These are phyloP conservation scores for Russula vinacea DNA, from an alignment of 768 basidiomycete species.

Conservation along the genomic window DNA sequence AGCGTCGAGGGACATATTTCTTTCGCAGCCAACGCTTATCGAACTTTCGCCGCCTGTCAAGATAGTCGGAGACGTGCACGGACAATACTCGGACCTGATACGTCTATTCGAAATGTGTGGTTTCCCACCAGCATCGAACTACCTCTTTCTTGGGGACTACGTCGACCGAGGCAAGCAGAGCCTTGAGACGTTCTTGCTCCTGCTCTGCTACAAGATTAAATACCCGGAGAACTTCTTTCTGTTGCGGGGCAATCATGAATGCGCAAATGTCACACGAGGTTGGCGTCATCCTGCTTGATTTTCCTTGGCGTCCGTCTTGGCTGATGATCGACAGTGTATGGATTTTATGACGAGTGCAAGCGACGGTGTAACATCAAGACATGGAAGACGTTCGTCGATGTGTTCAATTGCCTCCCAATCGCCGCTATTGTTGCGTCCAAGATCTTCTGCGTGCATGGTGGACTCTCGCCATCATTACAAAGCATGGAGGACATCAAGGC, in stretches of 20 bases:
- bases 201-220: conserved; percentile 99
- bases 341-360: conserved; percentile 99
- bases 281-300: conserved; percentile 34
- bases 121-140: conserved; percentile 95
- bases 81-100: conserved; percentile 98
- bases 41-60: conserved; percentile 98
- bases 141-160: conserved; percentile 98
- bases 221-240: conserved; percentile 99
- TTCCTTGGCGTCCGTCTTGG: conserved; percentile 16
- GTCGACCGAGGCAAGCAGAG: conserved; percentile 99
- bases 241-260: conserved; percentile 96
- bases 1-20: conserved; percentile 93
- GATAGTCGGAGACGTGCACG: conserved; percentile 99
- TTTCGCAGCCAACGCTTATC: conserved; percentile 93
- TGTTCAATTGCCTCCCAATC: conserved; percentile 98
- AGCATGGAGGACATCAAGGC: conserved; percentile 99
- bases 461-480: conserved; percentile 87
- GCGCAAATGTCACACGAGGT: conserved; percentile 99
- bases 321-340: conserved; percentile 67
- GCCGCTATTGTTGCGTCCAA: conserved; percentile 98
- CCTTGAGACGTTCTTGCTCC: conserved; percentile 93
- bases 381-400: conserved; percentile 99
- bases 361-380: conserved; percentile 99
- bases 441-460: conserved; percentile 98
- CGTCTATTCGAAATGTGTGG: conserved; percentile 99